Evolutionary conservation across 495 filamentous ascomycete species (phyloP).

Genomic region (Tuber brumale): DNA sequence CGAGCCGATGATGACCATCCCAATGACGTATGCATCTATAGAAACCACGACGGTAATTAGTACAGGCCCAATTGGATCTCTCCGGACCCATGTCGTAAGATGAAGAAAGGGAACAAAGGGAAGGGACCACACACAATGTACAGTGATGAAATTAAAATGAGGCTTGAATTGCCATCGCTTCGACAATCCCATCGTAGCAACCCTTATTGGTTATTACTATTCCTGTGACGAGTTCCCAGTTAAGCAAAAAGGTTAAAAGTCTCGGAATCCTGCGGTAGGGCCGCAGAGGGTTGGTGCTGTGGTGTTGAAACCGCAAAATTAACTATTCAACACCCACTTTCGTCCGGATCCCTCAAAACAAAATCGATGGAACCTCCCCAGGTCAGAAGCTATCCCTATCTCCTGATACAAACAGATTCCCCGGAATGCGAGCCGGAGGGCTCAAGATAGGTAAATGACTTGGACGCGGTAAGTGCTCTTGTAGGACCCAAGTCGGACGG

Average conservation of each 20-base stretch:
- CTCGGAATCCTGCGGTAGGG: background rate
- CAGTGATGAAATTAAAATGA: constrained; percentile 75
- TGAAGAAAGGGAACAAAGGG: background rate
- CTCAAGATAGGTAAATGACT: background rate
- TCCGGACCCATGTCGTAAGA: background rate
- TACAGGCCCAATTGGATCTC: background rate
- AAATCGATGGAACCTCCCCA: background rate
- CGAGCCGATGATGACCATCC: constrained; percentile 61
- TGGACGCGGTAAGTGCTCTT: background rate
- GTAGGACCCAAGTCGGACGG: background rate
- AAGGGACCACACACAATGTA: constrained; percentile 59
- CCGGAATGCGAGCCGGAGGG: background rate
- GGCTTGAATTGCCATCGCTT: constrained; percentile 44
- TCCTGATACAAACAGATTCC: background rate
- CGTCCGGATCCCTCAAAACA: background rate
- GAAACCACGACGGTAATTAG: background rate
- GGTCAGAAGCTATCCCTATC: background rate
- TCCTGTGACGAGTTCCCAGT: background rate
- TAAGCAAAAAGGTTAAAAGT: background rate
- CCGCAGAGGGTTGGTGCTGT: background rate
- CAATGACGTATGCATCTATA: constrained; percentile 71
- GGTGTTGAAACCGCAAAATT: background rate
- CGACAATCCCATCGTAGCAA: constrained; percentile 18
- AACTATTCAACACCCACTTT: background rate
- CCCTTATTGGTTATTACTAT: background rate